Evolutionary conservation across 345 rosid species (phyloP), one percentile per base, ranked within the genome.

Genomic region (Chamaenerion angustifolium): DNA sequence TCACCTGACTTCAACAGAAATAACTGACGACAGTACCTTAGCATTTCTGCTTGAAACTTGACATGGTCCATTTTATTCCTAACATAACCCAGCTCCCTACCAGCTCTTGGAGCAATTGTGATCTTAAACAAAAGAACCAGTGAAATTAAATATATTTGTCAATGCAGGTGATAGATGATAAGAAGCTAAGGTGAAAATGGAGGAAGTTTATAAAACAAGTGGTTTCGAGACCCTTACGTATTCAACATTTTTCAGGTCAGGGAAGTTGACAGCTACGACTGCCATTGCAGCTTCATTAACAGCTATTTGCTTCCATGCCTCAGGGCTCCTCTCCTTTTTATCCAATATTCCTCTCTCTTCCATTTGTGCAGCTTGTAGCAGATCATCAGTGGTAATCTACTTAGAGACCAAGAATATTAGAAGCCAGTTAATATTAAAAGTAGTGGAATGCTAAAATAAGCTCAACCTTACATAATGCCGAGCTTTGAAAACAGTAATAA

Each of bases 201-300:
- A 31, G 8, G 10, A 8, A 31, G 37, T 5, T 31, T 31, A 31
- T 31, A 4, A 31, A 56, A 37, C 10, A 55, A 35, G 9, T 16
- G 47, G 52, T 51, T 49, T 43, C 18, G 53, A 59, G 68, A 62
- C 52, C 61, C 93, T 12, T 80, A 88, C 97, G 53, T 80, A 88
- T 71, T 88, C 97, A 14, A 88, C 72, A 56, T 82, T 82, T 67
- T 69, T 80, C 14, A 88, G 71, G 78, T 88, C 97, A 48, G 97
- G 85, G 59, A 88, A 88, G 80, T 88, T 88, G 63, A 82, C 80
- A 41, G 97, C 95, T 12, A 75, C 85, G 60, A 85, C 89, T 55
- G 97, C 97, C 89, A 82, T 85, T 14, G 97, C 93, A 37, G 93
- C 95, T 70, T 88, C 97, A 53, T 88, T 88, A 16, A 88, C 64